Conservation (phyloP, 1,139 yeast species). For the Pneumocystis oryctolagi region DNA sequence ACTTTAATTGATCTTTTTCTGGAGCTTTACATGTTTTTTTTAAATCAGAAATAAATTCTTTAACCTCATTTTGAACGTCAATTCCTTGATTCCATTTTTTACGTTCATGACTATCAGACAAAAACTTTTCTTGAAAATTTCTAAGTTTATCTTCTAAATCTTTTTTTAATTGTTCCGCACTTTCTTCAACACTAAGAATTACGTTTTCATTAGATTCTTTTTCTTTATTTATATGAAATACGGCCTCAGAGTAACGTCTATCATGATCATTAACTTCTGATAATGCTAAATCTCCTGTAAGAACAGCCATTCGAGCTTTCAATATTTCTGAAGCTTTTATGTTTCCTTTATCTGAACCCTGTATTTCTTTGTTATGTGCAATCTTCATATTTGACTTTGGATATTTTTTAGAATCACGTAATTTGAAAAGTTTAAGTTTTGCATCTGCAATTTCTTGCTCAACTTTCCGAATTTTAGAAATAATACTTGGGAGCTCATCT, state of each 20-base stretch:
- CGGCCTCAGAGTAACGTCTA: conserved; percentile 39
- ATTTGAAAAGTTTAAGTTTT: conserved; percentile 48
- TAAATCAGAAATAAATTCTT: conserved; percentile 45
- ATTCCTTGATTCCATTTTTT: conserved; percentile 76
- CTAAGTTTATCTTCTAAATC: conserved; percentile 35
- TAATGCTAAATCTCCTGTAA: conserved; percentile 57
- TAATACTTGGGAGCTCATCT: conserved; percentile 54
- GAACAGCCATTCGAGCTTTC: conserved; percentile 76
- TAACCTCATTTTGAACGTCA: conserved; percentile 58
- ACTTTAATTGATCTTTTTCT: background rate
- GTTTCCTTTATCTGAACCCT: conserved; percentile 65
- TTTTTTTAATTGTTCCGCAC: conserved; percentile 56
- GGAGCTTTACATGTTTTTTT: conserved; percentile 18
- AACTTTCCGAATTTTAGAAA: conserved; percentile 43
- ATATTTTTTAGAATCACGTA: conserved; percentile 40
- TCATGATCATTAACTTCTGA: conserved; percentile 36
- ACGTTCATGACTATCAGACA: conserved; percentile 37
- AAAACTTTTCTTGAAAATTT: conserved; percentile 24
- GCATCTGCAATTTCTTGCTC: conserved; percentile 57
- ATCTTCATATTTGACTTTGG: conserved; percentile 62
- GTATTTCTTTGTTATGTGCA: conserved; percentile 56
- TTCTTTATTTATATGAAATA: conserved; percentile 41
- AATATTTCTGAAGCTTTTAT: conserved; percentile 65
- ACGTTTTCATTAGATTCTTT: conserved; percentile 39
- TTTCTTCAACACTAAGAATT: conserved; percentile 56